phyloP scores from a whole-genome alignment of 2,329 filamentous ascomycete genomes.

The Fusarium paranaense region DNA sequence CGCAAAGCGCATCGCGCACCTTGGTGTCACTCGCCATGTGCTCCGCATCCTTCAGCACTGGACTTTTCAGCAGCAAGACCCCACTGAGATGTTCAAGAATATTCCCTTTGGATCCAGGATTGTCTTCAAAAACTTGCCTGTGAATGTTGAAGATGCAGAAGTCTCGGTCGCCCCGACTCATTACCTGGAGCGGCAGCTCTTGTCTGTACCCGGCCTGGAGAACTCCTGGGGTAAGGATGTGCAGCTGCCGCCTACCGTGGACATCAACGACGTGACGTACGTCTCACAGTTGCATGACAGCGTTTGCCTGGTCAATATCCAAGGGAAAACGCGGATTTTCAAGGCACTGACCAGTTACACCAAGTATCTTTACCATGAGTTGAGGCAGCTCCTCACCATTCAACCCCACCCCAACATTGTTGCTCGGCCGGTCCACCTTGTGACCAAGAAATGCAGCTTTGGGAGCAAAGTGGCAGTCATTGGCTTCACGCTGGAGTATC shows the following conservation, averaged over 20 bases:
- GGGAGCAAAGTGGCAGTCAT: conserved; percentile 66
- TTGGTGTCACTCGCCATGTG: conserved; percentile 66
- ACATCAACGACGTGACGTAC: conserved; percentile 63
- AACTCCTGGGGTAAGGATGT: conserved; percentile 57
- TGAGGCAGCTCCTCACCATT: conserved; percentile 65
- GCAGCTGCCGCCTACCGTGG: conserved; percentile 58
- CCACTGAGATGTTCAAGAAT: conserved; percentile 53
- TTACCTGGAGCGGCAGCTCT: conserved; percentile 64
- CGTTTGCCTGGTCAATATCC: conserved; percentile 64
- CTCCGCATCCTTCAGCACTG: conserved; percentile 65
- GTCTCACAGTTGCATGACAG: conserved; percentile 69
- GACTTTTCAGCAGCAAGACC: conserved; percentile 52
- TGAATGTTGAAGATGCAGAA: conserved; percentile 58
- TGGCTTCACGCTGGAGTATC: conserved; percentile 68
- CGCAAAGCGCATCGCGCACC: conserved; percentile 56
- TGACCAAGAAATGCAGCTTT: conserved; percentile 67
- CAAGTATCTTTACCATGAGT: conserved; percentile 72
- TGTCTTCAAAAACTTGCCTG: conserved; percentile 63
- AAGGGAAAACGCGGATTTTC: conserved; percentile 61
- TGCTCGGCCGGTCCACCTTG: conserved; percentile 62
- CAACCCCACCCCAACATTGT: conserved; percentile 66
- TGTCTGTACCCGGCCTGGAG: conserved; percentile 57
- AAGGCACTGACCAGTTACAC: conserved; percentile 68
- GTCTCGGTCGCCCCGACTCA: conserved; percentile 63
- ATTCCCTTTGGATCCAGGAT: conserved; percentile 70